A percentile compares a stretch with the other conserved stretches of the same genome.
Evolutionary conservation across 495 filamentous ascomycete species (phyloP).

Genomic region (Annulohypoxylon maeteangense): DNA sequence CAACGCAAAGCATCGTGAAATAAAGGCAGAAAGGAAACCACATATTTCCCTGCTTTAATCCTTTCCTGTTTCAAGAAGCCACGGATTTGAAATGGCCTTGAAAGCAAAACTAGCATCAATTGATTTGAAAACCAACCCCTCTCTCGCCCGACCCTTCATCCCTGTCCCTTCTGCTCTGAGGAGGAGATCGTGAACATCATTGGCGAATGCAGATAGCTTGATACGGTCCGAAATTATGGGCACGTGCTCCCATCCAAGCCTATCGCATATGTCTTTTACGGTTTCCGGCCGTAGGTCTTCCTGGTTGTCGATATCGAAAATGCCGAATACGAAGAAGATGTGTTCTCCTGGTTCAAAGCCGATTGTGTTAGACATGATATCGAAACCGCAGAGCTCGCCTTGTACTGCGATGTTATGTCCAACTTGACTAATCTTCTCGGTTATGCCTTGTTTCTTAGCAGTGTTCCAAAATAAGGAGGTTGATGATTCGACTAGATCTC

Average conservation of each 20-base stretch:
- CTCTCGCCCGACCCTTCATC: background rate
- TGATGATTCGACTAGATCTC: background rate
- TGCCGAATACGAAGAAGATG: background rate
- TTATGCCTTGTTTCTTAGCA: background rate
- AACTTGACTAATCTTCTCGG: background rate
- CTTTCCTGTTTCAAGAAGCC: background rate
- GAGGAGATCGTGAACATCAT: background rate
- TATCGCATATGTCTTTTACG: constrained; percentile 1
- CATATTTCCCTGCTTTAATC: background rate
- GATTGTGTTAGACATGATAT: background rate
- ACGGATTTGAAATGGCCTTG: constrained; percentile 1
- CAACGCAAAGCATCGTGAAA: background rate
- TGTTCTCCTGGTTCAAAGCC: constrained; percentile 1
- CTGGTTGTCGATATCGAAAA: background rate
- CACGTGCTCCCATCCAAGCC: constrained; percentile 2
- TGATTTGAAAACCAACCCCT: constrained; percentile 1
- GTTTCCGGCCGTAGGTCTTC: background rate
- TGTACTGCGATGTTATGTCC: background rate
- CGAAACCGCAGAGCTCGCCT: background rate
- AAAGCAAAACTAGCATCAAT: background rate
- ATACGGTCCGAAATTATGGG: background rate
- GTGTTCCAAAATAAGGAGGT: background rate
- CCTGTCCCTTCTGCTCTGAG: background rate
- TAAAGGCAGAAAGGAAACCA: background rate
- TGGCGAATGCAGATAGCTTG: background rate